A percentile compares a stretch with the other conserved stretches of the same genome.
Conservation (phyloP, 73 alveolate genomes). For the Paramecium sonneborni region DNA sequence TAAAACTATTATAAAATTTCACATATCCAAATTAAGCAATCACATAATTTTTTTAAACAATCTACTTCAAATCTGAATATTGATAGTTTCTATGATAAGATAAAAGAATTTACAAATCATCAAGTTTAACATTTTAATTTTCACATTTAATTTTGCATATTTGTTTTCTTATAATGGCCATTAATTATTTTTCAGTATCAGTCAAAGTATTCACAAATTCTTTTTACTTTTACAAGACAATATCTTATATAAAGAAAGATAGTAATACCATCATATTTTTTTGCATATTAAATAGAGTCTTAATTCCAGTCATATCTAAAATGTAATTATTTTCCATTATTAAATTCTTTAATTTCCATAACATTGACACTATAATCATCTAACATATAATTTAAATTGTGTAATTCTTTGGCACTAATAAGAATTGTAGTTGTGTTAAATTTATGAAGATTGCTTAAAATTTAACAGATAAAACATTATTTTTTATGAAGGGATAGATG, state of each 20-base stretch:
- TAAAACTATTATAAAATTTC: conserved; percentile 17
- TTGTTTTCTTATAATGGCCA: not conserved
- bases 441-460: conserved; percentile 2
- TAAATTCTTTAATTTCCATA: not conserved
- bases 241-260: not conserved
- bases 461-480: conserved; percentile 11
- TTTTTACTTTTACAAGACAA: not conserved
- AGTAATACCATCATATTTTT: not conserved
- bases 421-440: not conserved
- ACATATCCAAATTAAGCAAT: not conserved
- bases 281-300: not conserved
- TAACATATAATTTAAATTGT: not conserved
- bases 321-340: not conserved
- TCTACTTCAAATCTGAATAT: not conserved
- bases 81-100: not conserved
- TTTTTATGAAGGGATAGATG: conserved; percentile 28
- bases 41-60: conserved; percentile 8
- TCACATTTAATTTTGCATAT: not conserved
- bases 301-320: conserved; percentile 49
- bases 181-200: not conserved
- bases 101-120: not conserved
- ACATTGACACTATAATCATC: conserved; percentile 30
- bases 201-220: not conserved
- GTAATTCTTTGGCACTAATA: not conserved
- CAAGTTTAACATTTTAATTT: not conserved